A percentile compares a stretch with the other conserved stretches of the same genome.
Conservation (phyloP, 2,329 filamentous ascomycete species). For the Chrysoporthe austroafricana region DNA sequence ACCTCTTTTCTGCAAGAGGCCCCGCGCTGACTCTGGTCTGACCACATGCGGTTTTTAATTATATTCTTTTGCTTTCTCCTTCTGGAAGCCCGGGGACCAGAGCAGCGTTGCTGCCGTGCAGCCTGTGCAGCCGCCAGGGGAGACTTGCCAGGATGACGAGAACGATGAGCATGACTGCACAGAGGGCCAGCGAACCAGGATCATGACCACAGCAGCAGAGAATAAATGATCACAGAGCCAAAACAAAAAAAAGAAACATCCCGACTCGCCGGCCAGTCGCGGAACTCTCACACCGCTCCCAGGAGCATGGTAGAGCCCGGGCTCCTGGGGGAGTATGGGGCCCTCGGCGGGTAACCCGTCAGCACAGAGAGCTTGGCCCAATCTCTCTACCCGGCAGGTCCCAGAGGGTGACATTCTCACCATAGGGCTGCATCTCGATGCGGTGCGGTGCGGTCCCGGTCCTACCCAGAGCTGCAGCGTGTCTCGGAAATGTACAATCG, state of each 20-base stretch:
- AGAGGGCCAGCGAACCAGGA: background rate
- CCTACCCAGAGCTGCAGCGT: background rate
- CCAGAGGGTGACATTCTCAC: background rate
- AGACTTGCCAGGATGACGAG: background rate
- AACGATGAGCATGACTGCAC: background rate
- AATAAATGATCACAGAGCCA: background rate
- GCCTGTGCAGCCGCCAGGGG: background rate
- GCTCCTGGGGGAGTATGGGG: background rate
- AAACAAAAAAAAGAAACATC: too few species aligned
- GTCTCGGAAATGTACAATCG: background rate
- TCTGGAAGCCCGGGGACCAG: background rate
- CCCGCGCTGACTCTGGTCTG: background rate
- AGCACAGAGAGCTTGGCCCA: too few species aligned
- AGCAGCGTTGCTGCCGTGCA: background rate
- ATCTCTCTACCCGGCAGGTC: background rate
- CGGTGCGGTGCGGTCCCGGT: background rate
- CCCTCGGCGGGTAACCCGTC: too few species aligned
- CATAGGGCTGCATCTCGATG: slow-evolving; percentile 11
- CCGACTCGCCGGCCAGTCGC: background rate
- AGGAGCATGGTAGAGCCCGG: background rate
- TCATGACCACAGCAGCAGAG: background rate
- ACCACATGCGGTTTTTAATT: background rate
- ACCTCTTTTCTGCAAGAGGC: background rate
- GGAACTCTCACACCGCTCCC: background rate
- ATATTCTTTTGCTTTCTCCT: background rate